A percentile compares a stretch with the other conserved stretches of the same genome.
These are phyloP conservation scores for Wallacemonas rigidus DNA, from an alignment of 208 protist species.

Conservation along the genomic window DNA sequence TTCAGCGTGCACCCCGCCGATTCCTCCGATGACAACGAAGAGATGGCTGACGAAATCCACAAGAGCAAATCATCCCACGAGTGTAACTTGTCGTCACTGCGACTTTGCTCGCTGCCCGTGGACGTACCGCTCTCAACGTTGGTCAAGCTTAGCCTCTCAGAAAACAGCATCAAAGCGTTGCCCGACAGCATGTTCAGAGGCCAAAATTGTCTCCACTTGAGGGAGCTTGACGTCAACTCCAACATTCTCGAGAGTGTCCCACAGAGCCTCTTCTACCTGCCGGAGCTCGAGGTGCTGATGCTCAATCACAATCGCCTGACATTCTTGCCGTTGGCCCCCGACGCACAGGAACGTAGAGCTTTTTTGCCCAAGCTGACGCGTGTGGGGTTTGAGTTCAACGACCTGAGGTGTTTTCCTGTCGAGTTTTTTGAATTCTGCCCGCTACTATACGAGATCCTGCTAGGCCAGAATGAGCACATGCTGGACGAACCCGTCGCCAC, in stretches of 20 bases:
- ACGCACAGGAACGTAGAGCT: neutral
- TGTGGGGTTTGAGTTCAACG: constrained; percentile 77
- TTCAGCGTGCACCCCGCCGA: constrained; percentile 4
- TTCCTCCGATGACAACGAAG: constrained; percentile 27
- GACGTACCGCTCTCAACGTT: constrained; percentile 45
- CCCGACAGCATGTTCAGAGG: constrained; percentile 45
- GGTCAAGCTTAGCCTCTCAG: constrained; percentile 49
- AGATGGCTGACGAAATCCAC: constrained; percentile 56
- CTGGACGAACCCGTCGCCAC: constrained; percentile 52
- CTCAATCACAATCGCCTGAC: constrained; percentile 72
- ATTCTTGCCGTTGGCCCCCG: constrained; percentile 15
- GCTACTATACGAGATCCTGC: constrained; percentile 50
- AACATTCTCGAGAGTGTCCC: constrained; percentile 66
- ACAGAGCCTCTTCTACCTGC: constrained; percentile 60
- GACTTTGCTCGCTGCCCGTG: constrained; percentile 36
- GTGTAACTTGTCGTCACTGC: constrained; percentile 66
- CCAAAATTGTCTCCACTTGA: constrained; percentile 35
- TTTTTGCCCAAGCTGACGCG: constrained; percentile 51
- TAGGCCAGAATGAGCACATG: constrained; percentile 74
- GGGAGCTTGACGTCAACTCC: constrained; percentile 64
- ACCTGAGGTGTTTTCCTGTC: constrained; percentile 56
- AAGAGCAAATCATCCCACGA: constrained; percentile 39
- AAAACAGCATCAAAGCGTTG: constrained; percentile 59
- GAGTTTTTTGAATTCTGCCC: constrained; percentile 65
- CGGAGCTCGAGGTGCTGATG: constrained; percentile 61